These are phyloP conservation scores for Albugo candida DNA, from an alignment of 352 stramenopile genomes.

Conservation along the genomic window DNA sequence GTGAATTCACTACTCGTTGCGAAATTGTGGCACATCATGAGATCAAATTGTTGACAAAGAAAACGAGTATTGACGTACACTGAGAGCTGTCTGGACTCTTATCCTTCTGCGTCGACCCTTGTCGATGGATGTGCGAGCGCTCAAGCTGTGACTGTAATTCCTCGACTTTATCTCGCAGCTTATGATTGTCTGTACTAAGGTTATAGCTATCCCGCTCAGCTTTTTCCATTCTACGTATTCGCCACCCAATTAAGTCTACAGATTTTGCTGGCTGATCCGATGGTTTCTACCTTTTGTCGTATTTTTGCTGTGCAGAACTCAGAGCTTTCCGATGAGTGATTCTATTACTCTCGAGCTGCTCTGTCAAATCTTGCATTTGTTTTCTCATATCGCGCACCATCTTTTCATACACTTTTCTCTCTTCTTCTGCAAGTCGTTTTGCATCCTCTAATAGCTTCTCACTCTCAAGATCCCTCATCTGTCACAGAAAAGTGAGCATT, in stretches of 20 bases:
- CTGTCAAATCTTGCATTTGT: slow-evolving; percentile 34
- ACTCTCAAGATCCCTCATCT: slow-evolving; percentile 42
- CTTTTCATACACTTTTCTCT: slow-evolving; percentile 55
- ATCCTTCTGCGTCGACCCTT: slow-evolving; percentile 15
- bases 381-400: slow-evolving; percentile 48
- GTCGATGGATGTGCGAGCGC: slow-evolving; percentile 21
- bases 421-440: slow-evolving; percentile 26
- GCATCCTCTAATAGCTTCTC: slow-evolving; percentile 43
- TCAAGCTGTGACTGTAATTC: slow-evolving; percentile 34
- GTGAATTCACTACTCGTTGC: slow-evolving; percentile 1
- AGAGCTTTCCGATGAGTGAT: slow-evolving; percentile 21
- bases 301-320: slow-evolving; percentile 26
- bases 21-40: not conserved
- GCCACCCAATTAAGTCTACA: slow-evolving; percentile 3
- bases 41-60: not conserved
- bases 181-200: slow-evolving; percentile 13
- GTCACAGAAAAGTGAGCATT: not conserved
- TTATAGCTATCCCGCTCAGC: slow-evolving; percentile 3
- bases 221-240: slow-evolving; percentile 1
- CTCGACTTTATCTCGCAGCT: slow-evolving; percentile 20
- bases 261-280: slow-evolving; percentile 13
- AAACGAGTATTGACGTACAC: not conserved
- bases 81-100: slow-evolving; percentile 11
- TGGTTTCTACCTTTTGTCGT: slow-evolving; percentile 18
- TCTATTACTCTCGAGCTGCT: slow-evolving; percentile 26